Evolutionary conservation across 2,329 filamentous ascomycete genomes (phyloP).

Genomic region (Neophaeococcomyces aloes): DNA sequence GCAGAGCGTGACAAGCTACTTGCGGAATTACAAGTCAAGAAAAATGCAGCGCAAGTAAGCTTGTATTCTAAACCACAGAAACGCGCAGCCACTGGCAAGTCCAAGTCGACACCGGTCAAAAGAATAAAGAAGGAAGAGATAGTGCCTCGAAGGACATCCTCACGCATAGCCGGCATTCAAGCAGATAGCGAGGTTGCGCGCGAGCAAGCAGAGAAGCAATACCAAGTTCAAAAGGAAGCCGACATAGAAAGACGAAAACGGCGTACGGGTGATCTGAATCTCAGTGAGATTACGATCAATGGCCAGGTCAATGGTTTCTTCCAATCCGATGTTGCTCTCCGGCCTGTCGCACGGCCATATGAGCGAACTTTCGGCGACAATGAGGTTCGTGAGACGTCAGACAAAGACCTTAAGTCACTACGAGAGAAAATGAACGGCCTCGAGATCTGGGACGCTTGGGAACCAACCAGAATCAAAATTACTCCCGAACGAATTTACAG

Average conservation of each 20-base stretch:
- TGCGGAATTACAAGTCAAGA: conserved; percentile 55
- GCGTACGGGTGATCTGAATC: conserved; percentile 56
- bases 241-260: conserved; percentile 53
- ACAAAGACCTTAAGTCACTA: conserved; percentile 63
- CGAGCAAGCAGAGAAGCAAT: conserved; percentile 57
- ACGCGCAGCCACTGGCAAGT: conserved; percentile 35
- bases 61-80: conserved; percentile 45
- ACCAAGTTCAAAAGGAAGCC: conserved; percentile 45
- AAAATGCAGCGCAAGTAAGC: conserved; percentile 57
- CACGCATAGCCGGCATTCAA: conserved; percentile 51
- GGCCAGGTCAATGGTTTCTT: conserved; percentile 62
- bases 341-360: conserved; percentile 64
- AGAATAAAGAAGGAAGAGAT: conserved; percentile 52
- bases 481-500: conserved; percentile 80
- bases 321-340: conserved; percentile 46
- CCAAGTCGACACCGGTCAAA: conserved; percentile 36
- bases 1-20: conserved; percentile 74
- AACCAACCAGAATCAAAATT: conserved; percentile 83
- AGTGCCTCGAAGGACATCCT: conserved; percentile 49
- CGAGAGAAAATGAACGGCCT: conserved; percentile 67
- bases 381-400: conserved; percentile 66
- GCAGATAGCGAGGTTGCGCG: conserved; percentile 59
- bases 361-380: conserved; percentile 77
- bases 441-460: conserved; percentile 71
- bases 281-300: conserved; percentile 68